Evolutionary conservation across 2,329 filamentous ascomycete species (phyloP).

Genomic region (Fusarium ambrosium): DNA sequence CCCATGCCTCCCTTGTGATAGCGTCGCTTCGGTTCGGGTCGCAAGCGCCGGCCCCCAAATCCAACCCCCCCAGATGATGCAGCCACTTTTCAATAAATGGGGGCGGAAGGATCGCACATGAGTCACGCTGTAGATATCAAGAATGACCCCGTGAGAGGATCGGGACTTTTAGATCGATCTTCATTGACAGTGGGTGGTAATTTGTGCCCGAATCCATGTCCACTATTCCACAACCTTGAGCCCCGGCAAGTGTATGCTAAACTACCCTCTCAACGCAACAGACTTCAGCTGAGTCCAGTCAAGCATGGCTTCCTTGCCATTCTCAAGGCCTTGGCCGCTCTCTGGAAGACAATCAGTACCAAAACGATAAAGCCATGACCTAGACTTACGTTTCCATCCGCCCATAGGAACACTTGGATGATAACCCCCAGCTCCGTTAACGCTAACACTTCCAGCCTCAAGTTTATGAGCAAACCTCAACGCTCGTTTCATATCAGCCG

Average conservation of each 20-base stretch:
- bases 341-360: neutral
- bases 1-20: neutral
- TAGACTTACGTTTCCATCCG: neutral
- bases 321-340: neutral
- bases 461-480: neutral
- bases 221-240: neutral
- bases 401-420: neutral
- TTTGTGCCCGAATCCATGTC: neutral
- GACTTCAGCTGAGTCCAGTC: slow-evolving; percentile 4
- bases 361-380: neutral
- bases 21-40: neutral
- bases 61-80: neutral
- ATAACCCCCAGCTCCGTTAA: neutral
- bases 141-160: neutral
- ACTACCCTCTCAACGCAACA: neutral
- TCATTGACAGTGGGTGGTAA: neutral
- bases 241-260: neutral
- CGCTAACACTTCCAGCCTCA: neutral
- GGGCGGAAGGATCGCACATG: neutral
- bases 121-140: neutral
- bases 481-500: neutral
- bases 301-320: neutral
- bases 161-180: neutral
- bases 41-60: neutral
- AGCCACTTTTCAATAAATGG: neutral